Conservation (phyloP, 2,329 filamentous ascomycete genomes). For the Aspergillus brasiliensis region DNA sequence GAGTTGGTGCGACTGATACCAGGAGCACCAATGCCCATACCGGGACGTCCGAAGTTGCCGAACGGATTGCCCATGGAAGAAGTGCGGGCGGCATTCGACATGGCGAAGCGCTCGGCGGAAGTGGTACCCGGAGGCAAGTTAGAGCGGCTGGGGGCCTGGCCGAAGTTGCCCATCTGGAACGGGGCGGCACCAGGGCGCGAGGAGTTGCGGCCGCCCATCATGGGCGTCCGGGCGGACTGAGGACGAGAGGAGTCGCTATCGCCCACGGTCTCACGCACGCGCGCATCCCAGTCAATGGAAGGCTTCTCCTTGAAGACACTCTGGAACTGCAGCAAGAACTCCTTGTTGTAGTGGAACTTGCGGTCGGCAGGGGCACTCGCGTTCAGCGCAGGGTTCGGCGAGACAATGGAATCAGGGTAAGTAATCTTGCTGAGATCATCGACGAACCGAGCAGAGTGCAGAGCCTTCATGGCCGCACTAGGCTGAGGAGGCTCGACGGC, state of each 20-base stretch:
- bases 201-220: slow-evolving; percentile 52
- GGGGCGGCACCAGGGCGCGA: slow-evolving; percentile 55
- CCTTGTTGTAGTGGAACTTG: slow-evolving; percentile 94
- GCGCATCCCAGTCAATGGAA: slow-evolving; percentile 86
- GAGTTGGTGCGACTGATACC: slow-evolving; percentile 67
- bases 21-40: slow-evolving; percentile 63
- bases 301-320: slow-evolving; percentile 96
- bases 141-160: slow-evolving; percentile 48
- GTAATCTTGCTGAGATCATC: slow-evolving; percentile 74
- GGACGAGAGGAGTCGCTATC: slow-evolving; percentile 69
- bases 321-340: slow-evolving; percentile 95
- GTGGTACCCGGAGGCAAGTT: slow-evolving; percentile 75
- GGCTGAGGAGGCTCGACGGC: slow-evolving; percentile 87
- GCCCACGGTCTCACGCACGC: slow-evolving; percentile 81
- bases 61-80: slow-evolving; percentile 56
- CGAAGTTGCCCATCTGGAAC: slow-evolving; percentile 73
- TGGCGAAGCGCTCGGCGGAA: slow-evolving; percentile 73
- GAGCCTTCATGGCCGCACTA: slow-evolving; percentile 87
- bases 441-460: slow-evolving; percentile 89
- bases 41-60: slow-evolving; percentile 63
- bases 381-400: slow-evolving; percentile 91
- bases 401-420: slow-evolving; percentile 81
- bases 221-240: slow-evolving; percentile 55
- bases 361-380: slow-evolving; percentile 67
- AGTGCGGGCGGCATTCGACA: slow-evolving; percentile 56